Percentiles rank a stretch among this genome's conserved stretches.
phyloP scores from a whole-genome alignment of 2,329 filamentous ascomycete genomes.

The Nothophaeocryptopus gaeumannii region DNA sequence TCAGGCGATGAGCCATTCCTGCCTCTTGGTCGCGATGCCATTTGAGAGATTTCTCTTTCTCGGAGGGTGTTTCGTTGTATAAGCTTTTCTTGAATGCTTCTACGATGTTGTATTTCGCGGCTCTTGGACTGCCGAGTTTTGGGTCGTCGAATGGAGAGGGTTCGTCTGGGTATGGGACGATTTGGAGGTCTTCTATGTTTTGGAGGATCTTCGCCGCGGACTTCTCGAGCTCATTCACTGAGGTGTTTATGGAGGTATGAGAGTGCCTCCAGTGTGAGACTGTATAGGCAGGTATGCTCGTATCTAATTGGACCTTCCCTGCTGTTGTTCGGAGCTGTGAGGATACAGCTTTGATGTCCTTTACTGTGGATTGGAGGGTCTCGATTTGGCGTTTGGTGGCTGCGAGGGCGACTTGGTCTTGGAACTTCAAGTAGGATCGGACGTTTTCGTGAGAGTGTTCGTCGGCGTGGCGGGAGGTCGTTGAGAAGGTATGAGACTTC shows the following conservation, averaged over 20 bases:
- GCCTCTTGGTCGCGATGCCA: too few species aligned
- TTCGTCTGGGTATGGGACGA: not conserved
- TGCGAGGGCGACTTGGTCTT: conserved; percentile 4
- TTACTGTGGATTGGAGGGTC: not conserved
- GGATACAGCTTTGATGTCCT: not conserved
- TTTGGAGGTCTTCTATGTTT: conserved; percentile 4
- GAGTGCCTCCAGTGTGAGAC: not conserved
- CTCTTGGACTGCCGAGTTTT: not conserved
- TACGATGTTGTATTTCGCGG: not conserved
- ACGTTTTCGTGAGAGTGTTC: conserved; percentile 1
- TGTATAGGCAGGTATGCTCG: not conserved
- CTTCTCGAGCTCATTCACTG: too few species aligned
- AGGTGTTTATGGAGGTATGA: too few species aligned
- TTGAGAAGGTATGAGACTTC: not conserved
- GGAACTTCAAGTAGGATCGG: not conserved
- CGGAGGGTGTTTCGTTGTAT: too few species aligned
- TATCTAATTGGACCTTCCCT: not conserved
- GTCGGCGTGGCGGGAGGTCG: not conserved
- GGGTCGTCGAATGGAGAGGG: not conserved
- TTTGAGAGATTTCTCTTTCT: too few species aligned
- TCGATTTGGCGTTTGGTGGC: not conserved
- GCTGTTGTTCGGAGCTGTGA: not conserved
- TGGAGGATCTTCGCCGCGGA: not conserved
- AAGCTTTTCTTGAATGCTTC: not conserved
- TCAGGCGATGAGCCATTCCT: too few species aligned